Percentiles rank a stretch among this genome's conserved stretches.
These are phyloP conservation scores for Castanea sativa DNA, from an alignment of 306 rosid genomes.

Conservation along the genomic window DNA sequence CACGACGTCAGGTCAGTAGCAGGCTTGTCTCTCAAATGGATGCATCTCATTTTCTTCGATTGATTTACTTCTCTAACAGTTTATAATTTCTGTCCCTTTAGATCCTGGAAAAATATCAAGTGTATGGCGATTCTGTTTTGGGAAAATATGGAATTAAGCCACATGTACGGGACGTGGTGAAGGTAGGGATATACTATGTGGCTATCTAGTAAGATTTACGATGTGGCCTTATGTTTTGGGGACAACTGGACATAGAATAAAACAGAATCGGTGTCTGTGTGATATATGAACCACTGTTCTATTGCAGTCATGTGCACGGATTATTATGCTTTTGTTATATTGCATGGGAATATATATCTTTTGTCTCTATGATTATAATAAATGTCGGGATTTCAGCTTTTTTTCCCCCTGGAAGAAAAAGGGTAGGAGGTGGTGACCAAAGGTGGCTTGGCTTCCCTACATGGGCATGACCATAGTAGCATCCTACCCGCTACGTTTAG, in stretches of 20 bases:
- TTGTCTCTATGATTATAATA: not conserved
- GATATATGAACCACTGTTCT: not conserved
- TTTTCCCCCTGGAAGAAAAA: too few relatives aligned
- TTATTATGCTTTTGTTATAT: not conserved
- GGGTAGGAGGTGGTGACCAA: too few relatives aligned
- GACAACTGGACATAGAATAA: not conserved
- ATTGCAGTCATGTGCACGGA: not conserved
- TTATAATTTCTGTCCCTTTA: conserved; percentile 19
- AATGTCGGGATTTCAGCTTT: not conserved
- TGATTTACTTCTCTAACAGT: not conserved
- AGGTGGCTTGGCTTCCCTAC: too few relatives aligned
- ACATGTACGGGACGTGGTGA: conserved; percentile 70
- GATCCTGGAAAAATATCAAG: conserved; percentile 82
- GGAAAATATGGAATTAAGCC: conserved; percentile 69
- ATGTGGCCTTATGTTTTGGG: not conserved
- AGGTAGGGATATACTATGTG: conserved; percentile 41
- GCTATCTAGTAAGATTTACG: not conserved
- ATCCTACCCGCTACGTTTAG: too few relatives aligned
- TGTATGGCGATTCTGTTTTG: conserved; percentile 81
- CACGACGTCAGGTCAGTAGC: conserved; percentile 84
- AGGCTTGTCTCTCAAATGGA: conserved; percentile 34
- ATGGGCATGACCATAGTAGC: rapidly evolving
- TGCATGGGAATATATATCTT: not conserved
- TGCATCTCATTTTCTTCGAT: conserved; percentile 20
- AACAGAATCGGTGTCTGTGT: not conserved